phyloP scores from a whole-genome alignment of 371 early-diverging fungal genomes.

The Mucor plumbeus region DNA sequence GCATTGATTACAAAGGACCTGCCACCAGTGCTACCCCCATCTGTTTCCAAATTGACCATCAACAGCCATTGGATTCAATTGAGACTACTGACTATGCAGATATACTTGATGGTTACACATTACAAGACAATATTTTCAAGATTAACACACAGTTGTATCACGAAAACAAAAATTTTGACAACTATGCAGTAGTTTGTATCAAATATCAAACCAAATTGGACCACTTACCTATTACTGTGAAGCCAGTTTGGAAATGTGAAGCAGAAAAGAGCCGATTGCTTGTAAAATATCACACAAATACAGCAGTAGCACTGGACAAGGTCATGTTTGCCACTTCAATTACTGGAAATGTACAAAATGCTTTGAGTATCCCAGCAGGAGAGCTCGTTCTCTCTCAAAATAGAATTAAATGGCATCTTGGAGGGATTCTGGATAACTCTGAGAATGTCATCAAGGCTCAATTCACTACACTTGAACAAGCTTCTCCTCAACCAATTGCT shows the following conservation, averaged over 20 bases:
- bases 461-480: conserved; percentile 49
- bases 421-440: conserved; percentile 35
- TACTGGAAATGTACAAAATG: conserved; percentile 53
- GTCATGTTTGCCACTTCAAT: conserved; percentile 56
- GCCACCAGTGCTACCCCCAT: conserved; percentile 33
- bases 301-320: conserved; percentile 31
- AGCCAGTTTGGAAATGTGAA: conserved; percentile 67
- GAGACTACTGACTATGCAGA: conserved; percentile 33
- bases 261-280: conserved; percentile 55
- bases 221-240: conserved; percentile 42
- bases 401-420: conserved; percentile 61
- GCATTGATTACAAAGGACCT: conserved; percentile 44
- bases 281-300: conserved; percentile 52
- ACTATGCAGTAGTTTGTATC: conserved; percentile 26
- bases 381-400: conserved; percentile 58
- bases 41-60: conserved; percentile 43
- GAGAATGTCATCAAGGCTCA: conserved; percentile 53
- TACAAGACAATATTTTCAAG: conserved; percentile 32
- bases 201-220: conserved; percentile 53
- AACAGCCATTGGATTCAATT: conserved; percentile 34
- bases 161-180: conserved; percentile 35
- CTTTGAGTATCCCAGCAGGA: conserved; percentile 59
- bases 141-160: conserved; percentile 34
- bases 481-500: conserved; percentile 53
- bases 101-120: conserved; percentile 19